Conservation (phyloP, 1,284 basidiomycete genomes). For the Malassezia sympodialis region DNA sequence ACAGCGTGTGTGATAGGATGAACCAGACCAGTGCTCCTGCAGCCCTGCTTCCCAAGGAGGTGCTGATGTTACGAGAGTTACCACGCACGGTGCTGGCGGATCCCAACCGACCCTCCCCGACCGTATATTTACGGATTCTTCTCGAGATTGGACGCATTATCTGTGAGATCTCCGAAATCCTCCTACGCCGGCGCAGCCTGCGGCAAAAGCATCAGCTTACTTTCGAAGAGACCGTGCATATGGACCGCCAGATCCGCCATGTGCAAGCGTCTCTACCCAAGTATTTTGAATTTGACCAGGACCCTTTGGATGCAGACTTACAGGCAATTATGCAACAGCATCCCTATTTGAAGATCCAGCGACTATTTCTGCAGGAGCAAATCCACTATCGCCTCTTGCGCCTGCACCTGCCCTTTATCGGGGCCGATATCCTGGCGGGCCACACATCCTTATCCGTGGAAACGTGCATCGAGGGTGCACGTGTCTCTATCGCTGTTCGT, state of each 20-base stretch:
- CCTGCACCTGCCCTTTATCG: conserved; percentile 27
- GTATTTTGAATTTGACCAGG: neutral
- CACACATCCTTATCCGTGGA: conserved; percentile 24
- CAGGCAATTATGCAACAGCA: conserved; percentile 4
- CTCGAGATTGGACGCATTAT: neutral
- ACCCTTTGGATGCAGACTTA: neutral
- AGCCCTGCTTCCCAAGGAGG: neutral
- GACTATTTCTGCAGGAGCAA: conserved; percentile 24
- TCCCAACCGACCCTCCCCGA: neutral
- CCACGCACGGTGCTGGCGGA: neutral
- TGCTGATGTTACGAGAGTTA: neutral
- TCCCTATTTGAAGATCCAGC: conserved; percentile 26
- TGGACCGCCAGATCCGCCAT: neutral
- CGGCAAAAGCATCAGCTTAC: neutral
- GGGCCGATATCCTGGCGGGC: conserved; percentile 22
- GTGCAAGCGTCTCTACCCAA: neutral
- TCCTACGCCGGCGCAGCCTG: neutral
- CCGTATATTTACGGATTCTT: neutral
- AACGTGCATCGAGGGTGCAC: conserved; percentile 1
- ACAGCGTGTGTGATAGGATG: neutral
- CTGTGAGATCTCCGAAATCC: neutral
- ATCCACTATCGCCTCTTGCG: conserved; percentile 28
- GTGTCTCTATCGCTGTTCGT: neutral
- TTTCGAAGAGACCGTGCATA: neutral
- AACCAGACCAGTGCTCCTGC: neutral